These are phyloP conservation scores for Dioscorea dumetorum DNA, from an alignment of 106 monocot species.

Conservation along the genomic window DNA sequence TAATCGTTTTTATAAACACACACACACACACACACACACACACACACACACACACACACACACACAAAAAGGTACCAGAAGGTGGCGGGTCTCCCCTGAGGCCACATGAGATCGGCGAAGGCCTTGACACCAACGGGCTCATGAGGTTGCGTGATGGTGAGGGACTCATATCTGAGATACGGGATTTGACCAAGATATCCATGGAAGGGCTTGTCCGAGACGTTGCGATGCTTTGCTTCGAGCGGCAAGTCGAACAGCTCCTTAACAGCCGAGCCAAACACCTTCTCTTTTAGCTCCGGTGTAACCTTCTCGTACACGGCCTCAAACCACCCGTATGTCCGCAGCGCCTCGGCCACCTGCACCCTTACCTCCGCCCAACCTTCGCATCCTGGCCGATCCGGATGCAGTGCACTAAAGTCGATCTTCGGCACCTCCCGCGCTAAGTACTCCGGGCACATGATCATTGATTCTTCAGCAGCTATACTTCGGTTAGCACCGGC, in stretches of 20 bases:
- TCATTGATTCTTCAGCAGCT: too few relatives aligned
- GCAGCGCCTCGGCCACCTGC: slow-evolving; percentile 2
- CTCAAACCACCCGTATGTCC: slow-evolving; percentile 3
- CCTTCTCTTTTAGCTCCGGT: background rate
- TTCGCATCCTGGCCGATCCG: background rate
- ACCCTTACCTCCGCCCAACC: background rate
- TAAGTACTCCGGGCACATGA: too few relatives aligned
- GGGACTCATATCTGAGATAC: background rate
- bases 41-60: too few relatives aligned
- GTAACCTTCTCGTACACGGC: background rate
- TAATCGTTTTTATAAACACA: too few relatives aligned
- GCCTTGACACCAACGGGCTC: background rate
- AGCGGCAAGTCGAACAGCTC: slow-evolving; percentile 5
- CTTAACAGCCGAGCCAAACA: background rate
- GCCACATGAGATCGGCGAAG: background rate
- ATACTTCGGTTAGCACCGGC: too few relatives aligned
- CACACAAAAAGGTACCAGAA: too few relatives aligned
- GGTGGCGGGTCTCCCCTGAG: background rate
- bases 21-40: too few relatives aligned
- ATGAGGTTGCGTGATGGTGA: background rate
- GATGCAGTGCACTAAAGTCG: background rate
- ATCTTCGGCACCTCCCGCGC: background rate
- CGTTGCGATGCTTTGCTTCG: background rate
- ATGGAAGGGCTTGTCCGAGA: background rate
- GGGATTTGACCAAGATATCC: background rate